phyloP scores from a whole-genome alignment of 176 grass and related monocot species.

The Carex littledalei region DNA sequence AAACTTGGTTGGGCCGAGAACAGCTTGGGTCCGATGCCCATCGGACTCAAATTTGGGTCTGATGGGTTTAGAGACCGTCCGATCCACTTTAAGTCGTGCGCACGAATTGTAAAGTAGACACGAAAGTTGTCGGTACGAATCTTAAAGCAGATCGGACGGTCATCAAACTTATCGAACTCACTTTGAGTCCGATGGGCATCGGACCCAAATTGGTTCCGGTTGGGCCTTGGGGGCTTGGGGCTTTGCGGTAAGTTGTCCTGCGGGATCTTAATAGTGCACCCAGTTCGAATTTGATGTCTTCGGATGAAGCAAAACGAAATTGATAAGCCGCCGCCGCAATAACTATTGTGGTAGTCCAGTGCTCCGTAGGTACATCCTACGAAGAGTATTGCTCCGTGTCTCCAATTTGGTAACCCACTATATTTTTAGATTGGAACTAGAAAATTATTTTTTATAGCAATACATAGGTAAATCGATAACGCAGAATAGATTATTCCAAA shows the following conservation, averaged over 20 bases:
- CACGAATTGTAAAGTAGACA: too few relatives aligned
- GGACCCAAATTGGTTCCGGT: too few relatives aligned
- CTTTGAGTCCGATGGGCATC: too few relatives aligned
- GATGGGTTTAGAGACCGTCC: too few relatives aligned
- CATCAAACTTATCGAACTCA: too few relatives aligned
- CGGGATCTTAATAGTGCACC: neutral
- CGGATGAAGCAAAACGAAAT: neutral
- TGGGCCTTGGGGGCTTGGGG: too few relatives aligned
- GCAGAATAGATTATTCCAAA: neutral
- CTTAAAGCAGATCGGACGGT: too few relatives aligned
- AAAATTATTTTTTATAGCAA: neutral
- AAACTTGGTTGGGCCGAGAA: neutral
- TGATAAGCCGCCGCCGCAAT: neutral
- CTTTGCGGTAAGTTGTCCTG: constrained; percentile 5
- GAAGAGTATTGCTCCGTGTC: neutral
- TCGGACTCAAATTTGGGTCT: too few relatives aligned
- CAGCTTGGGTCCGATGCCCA: too few relatives aligned
- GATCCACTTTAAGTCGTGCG: too few relatives aligned
- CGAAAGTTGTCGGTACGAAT: too few relatives aligned
- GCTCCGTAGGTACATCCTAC: neutral
- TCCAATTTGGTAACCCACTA: neutral
- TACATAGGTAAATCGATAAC: neutral
- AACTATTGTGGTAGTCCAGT: neutral
- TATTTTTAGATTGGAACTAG: neutral
- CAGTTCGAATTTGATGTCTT: neutral